Conservation (phyloP, 345 rosid genomes). For the Acer negundo region DNA sequence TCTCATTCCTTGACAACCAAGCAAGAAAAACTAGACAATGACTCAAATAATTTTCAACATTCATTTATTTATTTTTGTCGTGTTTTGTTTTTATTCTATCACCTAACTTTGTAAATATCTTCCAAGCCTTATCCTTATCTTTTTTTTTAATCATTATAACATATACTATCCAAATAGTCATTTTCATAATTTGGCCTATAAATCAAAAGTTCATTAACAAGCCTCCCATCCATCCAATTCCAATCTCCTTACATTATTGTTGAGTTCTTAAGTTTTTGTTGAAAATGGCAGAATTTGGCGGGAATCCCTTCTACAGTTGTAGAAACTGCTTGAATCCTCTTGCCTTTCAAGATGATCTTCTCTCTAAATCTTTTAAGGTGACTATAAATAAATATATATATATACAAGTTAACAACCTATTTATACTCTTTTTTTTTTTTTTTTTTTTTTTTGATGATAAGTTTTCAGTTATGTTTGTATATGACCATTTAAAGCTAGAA, state of each 20-base stretch:
- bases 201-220: not conserved
- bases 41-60: no score
- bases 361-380: constrained; percentile 29
- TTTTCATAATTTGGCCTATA: not conserved
- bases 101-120: not conserved
- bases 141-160: no score
- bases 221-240: not conserved
- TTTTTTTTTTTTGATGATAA: no score
- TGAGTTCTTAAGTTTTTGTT: not conserved
- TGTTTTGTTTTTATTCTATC: not conserved
- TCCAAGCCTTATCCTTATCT: not conserved
- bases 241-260: not conserved
- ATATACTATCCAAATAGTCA: not conserved
- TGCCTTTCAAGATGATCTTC: constrained; percentile 32
- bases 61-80: no score
- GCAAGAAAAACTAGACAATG: no score
- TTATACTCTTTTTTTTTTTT: not conserved
- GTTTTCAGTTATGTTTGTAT: not conserved
- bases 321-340: constrained; percentile 39
- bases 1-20: no score
- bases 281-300: constrained; percentile 13
- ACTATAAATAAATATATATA: not conserved
- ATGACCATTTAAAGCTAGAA: not conserved
- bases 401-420: no score
- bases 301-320: constrained; percentile 33